Percentiles rank a stretch among this genome's conserved stretches.
phyloP scores from a whole-genome alignment of 805 yeast genomes.

The Debaryomyces maramus region DNA sequence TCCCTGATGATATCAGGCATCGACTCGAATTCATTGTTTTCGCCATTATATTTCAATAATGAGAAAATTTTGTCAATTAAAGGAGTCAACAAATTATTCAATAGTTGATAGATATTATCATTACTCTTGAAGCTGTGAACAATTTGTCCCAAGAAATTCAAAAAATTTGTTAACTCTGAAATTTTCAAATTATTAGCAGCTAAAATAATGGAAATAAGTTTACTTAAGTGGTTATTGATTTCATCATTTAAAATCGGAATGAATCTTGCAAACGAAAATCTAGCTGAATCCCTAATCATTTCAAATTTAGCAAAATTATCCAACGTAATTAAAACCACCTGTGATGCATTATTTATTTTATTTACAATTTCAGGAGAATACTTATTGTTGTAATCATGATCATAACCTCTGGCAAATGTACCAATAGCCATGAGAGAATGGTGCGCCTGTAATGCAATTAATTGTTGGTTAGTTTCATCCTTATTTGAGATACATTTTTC shows the following conservation, averaged over 20 bases:
- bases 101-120: constrained; percentile 66
- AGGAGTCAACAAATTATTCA: constrained; percentile 75
- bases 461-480: constrained; percentile 38
- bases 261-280: constrained; percentile 85
- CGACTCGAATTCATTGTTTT: constrained; percentile 30
- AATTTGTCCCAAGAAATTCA: constrained; percentile 85
- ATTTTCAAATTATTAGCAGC: constrained; percentile 55
- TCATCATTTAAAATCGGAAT: constrained; percentile 65
- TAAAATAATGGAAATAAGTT: constrained; percentile 64
- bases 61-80: constrained; percentile 62
- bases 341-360: constrained; percentile 64
- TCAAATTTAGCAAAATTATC: constrained; percentile 70
- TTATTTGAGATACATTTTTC: constrained; percentile 55
- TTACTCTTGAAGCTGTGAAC: constrained; percentile 73
- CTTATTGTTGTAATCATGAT: constrained; percentile 42
- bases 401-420: constrained; percentile 84
- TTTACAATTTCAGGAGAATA: constrained; percentile 39
- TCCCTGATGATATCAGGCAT: constrained; percentile 60
- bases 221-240: constrained; percentile 53
- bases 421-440: constrained; percentile 88
- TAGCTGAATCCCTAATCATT: constrained; percentile 76
- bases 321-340: constrained; percentile 79
- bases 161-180: constrained; percentile 74
- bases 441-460: constrained; percentile 70
- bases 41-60: constrained; percentile 35